These are phyloP conservation scores for Mrakia blollopis DNA, from an alignment of 768 basidiomycete species.

Conservation along the genomic window DNA sequence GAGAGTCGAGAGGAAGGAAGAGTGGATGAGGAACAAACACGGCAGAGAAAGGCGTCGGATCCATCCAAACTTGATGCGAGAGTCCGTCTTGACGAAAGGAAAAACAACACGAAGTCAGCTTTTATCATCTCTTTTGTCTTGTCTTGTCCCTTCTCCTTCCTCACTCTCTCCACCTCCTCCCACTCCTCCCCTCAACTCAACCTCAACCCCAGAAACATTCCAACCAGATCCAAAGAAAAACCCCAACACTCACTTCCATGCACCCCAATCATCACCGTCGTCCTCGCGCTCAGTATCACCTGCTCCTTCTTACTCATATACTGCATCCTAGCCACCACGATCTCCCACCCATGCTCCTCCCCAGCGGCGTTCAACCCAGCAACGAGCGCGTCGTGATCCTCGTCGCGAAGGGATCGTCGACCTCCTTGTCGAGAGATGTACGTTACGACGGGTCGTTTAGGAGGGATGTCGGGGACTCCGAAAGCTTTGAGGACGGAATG, in stretches of 20 bases:
- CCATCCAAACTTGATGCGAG: background rate
- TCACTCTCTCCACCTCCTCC: too few species aligned
- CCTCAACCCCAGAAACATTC: too few species aligned
- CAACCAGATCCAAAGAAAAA: too few species aligned
- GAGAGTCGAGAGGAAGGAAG: background rate
- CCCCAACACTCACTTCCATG: background rate
- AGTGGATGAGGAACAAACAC: background rate
- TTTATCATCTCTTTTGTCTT: too few species aligned
- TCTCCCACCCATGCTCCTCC: background rate
- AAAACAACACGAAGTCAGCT: too few species aligned
- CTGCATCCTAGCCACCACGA: background rate
- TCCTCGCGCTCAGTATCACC: background rate
- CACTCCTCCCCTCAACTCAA: too few species aligned
- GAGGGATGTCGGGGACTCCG: background rate
- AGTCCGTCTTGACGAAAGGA: background rate
- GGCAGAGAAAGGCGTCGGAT: background rate
- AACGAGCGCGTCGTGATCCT: constrained; percentile 1
- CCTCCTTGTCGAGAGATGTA: background rate
- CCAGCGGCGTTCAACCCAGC: background rate
- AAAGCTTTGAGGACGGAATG: background rate
- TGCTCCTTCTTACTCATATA: background rate
- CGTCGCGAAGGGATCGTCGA: background rate
- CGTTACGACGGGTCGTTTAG: background rate
- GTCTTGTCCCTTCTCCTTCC: too few species aligned
- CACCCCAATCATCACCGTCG: background rate